phyloP scores from a whole-genome alignment of 2,329 filamentous ascomycete genomes.

The Penicillium crustosum region DNA sequence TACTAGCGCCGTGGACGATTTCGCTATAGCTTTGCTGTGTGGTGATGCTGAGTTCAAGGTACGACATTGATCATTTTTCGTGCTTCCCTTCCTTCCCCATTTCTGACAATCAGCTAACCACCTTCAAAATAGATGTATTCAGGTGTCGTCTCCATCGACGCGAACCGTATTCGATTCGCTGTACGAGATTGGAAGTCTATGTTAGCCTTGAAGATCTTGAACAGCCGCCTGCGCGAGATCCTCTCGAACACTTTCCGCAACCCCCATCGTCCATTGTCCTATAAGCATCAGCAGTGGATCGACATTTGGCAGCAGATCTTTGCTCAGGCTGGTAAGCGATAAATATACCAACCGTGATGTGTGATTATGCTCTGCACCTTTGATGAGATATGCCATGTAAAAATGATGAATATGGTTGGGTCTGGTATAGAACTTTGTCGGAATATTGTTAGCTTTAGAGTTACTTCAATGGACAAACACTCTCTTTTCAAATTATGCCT shows the following conservation, averaged over 20 bases:
- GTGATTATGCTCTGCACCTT: constrained; percentile 4
- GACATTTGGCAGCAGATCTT: constrained; percentile 73
- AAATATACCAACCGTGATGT: not conserved
- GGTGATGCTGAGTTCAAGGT: constrained; percentile 87
- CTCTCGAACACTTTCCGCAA: constrained; percentile 64
- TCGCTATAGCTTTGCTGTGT: constrained; percentile 79
- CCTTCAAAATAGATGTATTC: constrained; percentile 66
- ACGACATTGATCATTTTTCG: constrained; percentile 30
- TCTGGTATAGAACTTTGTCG: constrained; percentile 7
- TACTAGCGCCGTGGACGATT: constrained; percentile 75
- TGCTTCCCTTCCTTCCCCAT: not conserved
- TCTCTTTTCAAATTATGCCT: not conserved
- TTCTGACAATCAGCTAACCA: not conserved
- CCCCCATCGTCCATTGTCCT: constrained; percentile 46
- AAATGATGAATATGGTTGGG: constrained; percentile 10
- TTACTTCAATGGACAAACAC: constrained; percentile 1
- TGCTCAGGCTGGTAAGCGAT: constrained; percentile 36
- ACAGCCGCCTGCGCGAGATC: constrained; percentile 71
- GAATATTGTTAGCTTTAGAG: constrained; percentile 4
- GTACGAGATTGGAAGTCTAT: constrained; percentile 87
- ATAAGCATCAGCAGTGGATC: constrained; percentile 71
- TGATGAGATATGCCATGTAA: constrained; percentile 15
- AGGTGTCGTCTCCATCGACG: constrained; percentile 82
- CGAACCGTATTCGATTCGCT: constrained; percentile 80
- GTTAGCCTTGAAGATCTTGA: constrained; percentile 81